Conservation (phyloP, 2,329 filamentous ascomycete species). For the Cercospora sp. region DNA sequence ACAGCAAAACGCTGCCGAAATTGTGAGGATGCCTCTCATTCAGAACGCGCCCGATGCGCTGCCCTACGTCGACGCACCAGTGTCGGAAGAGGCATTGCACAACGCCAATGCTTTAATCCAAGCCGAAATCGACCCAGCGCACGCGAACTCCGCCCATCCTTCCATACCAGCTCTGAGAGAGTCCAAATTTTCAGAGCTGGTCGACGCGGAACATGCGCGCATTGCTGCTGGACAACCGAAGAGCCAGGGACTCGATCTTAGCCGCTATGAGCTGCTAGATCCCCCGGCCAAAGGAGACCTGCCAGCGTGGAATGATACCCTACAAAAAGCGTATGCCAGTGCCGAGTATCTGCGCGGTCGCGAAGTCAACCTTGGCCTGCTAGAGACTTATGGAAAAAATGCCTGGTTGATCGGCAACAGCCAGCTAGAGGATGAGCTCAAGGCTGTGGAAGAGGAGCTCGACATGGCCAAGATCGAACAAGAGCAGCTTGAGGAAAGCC, state of each 20-base stretch:
- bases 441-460: constrained; percentile 71
- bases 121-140: constrained; percentile 59
- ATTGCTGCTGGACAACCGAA: constrained; percentile 54
- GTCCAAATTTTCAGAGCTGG: constrained; percentile 63
- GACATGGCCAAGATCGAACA: constrained; percentile 65
- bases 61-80: constrained; percentile 79
- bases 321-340: constrained; percentile 59
- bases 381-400: constrained; percentile 82
- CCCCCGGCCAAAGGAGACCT: constrained; percentile 50
- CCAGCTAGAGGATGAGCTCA: constrained; percentile 71
- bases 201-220: constrained; percentile 68
- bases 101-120: constrained; percentile 69
- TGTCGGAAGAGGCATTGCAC: constrained; percentile 61
- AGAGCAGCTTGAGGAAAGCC: constrained; percentile 69
- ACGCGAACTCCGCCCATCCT: constrained; percentile 56
- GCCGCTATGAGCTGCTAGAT: constrained; percentile 79
- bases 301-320: constrained; percentile 51
- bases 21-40: constrained; percentile 61
- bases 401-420: constrained; percentile 87
- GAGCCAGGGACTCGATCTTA: constrained; percentile 65
- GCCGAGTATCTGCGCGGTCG: constrained; percentile 59
- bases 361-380: constrained; percentile 65
- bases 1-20: constrained; percentile 1
- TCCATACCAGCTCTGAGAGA: constrained; percentile 56
- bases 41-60: constrained; percentile 75